These are phyloP conservation scores for Apiospora marii DNA, from an alignment of 2,329 filamentous ascomycete species.

Conservation along the genomic window DNA sequence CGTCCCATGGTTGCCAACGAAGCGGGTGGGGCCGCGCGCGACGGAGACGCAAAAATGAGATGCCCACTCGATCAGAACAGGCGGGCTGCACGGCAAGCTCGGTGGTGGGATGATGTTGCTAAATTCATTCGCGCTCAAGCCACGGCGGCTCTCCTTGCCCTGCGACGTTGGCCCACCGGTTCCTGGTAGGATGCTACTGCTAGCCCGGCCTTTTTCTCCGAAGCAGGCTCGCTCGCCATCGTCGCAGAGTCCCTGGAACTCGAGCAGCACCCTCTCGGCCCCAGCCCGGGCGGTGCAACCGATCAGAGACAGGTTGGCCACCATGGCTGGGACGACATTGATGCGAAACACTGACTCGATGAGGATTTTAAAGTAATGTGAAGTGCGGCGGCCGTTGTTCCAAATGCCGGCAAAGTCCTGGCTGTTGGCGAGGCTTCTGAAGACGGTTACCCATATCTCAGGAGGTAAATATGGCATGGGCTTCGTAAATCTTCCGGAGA, in stretches of 20 bases:
- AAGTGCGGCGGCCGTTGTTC: constrained; percentile 22
- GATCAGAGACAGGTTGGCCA: constrained; percentile 23
- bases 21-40: constrained; percentile 25
- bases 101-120: not conserved
- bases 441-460: constrained; percentile 25
- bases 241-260: constrained; percentile 24
- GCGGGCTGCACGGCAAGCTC: constrained; percentile 17
- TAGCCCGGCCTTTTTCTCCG: not conserved
- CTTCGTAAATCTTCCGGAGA: not conserved
- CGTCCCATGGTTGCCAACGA: constrained; percentile 22
- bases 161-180: not conserved
- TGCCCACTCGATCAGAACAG: constrained; percentile 27
- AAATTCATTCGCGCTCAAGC: not conserved
- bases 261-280: not conserved
- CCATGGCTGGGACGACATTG: constrained; percentile 18
- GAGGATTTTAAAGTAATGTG: constrained; percentile 16
- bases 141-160: not conserved
- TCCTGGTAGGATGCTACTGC: not conserved
- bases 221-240: constrained; percentile 25
- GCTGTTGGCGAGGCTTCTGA: constrained; percentile 23
- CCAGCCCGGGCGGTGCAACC: constrained; percentile 17
- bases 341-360: constrained; percentile 25
- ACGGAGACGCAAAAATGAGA: constrained; percentile 26
- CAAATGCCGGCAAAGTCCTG: constrained; percentile 26
- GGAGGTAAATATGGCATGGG: constrained; percentile 10